phyloP scores from a whole-genome alignment of 2,329 filamentous ascomycete genomes.

The Sporothrix phasma region DNA sequence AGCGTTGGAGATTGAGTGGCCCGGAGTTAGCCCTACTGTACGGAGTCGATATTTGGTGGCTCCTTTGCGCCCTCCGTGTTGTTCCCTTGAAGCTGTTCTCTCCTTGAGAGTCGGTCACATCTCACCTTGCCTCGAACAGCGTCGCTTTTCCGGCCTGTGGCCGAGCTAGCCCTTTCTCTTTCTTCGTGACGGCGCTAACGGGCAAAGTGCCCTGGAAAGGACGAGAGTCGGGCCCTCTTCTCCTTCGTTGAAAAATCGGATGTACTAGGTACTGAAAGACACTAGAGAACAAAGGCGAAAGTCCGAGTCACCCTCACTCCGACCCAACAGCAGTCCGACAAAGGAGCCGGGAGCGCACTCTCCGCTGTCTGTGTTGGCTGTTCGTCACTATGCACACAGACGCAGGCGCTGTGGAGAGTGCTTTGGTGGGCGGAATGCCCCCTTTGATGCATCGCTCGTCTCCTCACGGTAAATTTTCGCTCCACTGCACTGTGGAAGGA shows the following conservation, averaged over 20 bases:
- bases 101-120: too few relatives aligned
- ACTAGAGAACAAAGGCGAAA: not conserved
- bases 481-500: constrained; percentile 3
- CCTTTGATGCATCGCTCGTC: not conserved
- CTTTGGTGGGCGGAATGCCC: not conserved
- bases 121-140: too few relatives aligned
- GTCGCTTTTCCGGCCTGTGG: constrained; percentile 6
- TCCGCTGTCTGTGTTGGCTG: constrained; percentile 10
- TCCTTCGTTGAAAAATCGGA: not conserved
- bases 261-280: not conserved
- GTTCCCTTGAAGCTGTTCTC: not conserved
- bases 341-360: not conserved
- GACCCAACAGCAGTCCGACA: too few relatives aligned
- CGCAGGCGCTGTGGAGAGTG: not conserved
- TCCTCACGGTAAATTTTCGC: constrained; percentile 13
- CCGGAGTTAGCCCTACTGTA: not conserved
- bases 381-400: not conserved
- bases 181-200: not conserved
- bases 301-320: not conserved
- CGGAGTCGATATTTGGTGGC: not conserved
- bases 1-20: too few relatives aligned
- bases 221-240: not conserved
- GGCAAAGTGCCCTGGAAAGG: not conserved
- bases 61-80: not conserved
- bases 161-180: not conserved